Base-by-base conservation (phyloP, 768 basidiomycete genomes). In the Pholiota microspora region DNA sequence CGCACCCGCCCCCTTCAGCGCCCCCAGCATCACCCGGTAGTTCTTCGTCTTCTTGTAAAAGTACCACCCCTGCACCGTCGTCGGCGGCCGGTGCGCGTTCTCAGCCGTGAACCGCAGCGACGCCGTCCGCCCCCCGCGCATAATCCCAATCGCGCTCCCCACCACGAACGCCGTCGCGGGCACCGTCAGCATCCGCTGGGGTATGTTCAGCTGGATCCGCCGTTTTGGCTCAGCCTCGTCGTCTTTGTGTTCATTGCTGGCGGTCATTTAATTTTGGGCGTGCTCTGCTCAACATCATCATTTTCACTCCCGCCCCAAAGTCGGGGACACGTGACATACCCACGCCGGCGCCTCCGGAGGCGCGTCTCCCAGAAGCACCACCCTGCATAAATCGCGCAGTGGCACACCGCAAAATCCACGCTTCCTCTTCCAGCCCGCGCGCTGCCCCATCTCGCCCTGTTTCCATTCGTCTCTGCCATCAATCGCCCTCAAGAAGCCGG, bases 1-100 rank as follows among this genome's bases (percentile, higher is more conserved):
- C 53, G 59, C 57, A 1, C 78, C 87, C 5, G 82, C 92, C 13
- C 82, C 84, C 62, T 81, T 82, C 66, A 94, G 66, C 7, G 81
- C 92, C 0, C 80, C 87, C 57, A 85, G 77, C 64, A 92, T 79
- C 61, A 94, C 83, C 61, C 82, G 77, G 77, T 94, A 95, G 75
- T 95, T 95, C 71, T 95, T 96, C 25, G 92, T 94, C 77, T 95
- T 95, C 68, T 92, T 89, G 83, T 96, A 95, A 63, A 92, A 89
- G 70, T 94, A 96, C 93, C 94, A 95, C 55, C 94, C 94, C 61
- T 87, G 83, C 54, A 92, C 80, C 27, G 94, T 96, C 61, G 73
- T 86, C 18, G 93, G 93, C 45, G 88, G 79, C 52, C 91, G 79
- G 70, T 96, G 94, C 40, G 86, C 93, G 68, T 96, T 95, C 70